Base-by-base conservation (phyloP, 305 asterid species). In the Monarda citriodora region DNA sequence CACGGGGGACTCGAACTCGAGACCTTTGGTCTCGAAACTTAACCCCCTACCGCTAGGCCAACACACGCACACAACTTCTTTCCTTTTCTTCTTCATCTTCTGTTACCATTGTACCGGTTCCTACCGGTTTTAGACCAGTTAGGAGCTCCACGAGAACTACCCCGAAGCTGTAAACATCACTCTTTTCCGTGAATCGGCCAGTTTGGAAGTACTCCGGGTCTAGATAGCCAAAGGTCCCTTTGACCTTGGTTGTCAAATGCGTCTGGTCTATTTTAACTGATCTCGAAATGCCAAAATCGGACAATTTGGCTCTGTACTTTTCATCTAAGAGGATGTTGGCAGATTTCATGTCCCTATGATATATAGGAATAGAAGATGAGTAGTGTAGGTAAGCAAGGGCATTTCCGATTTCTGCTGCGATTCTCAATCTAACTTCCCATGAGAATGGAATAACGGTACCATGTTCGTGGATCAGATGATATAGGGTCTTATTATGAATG, bases 81-180 rank as follows among this genome's bases (percentile, higher is more conserved):
- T 67, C 76, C n/a, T n/a, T n/a, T 32, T 73, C 74, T 20, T 66
- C 74, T 3, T 26, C 74, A n/a, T 66, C 74, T 3, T 2, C 31
- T 26, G 31, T 26, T 26, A 26, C 31, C 31, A 67, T 48, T 16
- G n/a, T n/a, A 11, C 63, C 32, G 12, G 73, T 65, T 1, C 60
- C 61, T 53, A 72, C 62, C 9, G 82, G 73, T 29, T 69, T 69
- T 26, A 61, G 51, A 12, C 78, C 70, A 2, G 75, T 65, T 40
- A 76, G 53, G 10, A 76, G 78, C 76, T 76, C 75, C 12, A 76
- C 60, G 3, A 76, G 73, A 68, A 76, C 64, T 15, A 76, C 74
- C 4, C 81, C 78, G 2, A 76, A 76, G 50, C 81, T 72, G 32
- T 76, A 76, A 17, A 76, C 81, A 23, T 72, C 81, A 6, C 81